Conservation (phyloP, 2,329 filamentous ascomycete genomes). For the Beauveria asiatica region DNA sequence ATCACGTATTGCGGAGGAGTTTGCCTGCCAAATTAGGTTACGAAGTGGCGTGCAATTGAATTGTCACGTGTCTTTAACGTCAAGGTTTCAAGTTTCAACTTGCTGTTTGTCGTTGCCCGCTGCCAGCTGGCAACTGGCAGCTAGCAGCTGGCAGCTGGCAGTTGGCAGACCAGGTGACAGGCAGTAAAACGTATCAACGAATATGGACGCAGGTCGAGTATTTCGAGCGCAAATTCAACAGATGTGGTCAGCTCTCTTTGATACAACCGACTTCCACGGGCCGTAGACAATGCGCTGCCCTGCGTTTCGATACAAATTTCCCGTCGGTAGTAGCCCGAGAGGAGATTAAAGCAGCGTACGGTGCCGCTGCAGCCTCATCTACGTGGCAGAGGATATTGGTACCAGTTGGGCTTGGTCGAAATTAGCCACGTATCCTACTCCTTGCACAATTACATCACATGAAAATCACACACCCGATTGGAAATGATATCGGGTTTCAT, state of each 20-base stretch:
- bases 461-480: neutral
- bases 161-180: neutral
- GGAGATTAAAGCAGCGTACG: too few species aligned
- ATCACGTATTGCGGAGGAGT: neutral
- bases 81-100: neutral
- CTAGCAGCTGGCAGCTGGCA: too few species aligned
- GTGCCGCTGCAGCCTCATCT: neutral
- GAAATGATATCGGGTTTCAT: constrained; percentile 11
- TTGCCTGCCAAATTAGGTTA: neutral
- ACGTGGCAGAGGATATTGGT: neutral
- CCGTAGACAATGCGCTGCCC: too few species aligned
- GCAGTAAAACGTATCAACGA: neutral
- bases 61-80: neutral
- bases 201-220: neutral
- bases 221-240: neutral
- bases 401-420: neutral
- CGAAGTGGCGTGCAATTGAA: neutral
- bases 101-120: neutral
- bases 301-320: neutral
- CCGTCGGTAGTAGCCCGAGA: neutral
- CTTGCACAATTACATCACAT: neutral
- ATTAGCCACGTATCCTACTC: neutral
- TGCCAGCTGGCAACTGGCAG: too few species aligned
- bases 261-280: too few species aligned
- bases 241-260: neutral